Evolutionary conservation across 192 early-diverging fungal species (phyloP), one percentile per base, ranked within the genome.

Genomic region (Gryganskiella cystojenkinii): DNA sequence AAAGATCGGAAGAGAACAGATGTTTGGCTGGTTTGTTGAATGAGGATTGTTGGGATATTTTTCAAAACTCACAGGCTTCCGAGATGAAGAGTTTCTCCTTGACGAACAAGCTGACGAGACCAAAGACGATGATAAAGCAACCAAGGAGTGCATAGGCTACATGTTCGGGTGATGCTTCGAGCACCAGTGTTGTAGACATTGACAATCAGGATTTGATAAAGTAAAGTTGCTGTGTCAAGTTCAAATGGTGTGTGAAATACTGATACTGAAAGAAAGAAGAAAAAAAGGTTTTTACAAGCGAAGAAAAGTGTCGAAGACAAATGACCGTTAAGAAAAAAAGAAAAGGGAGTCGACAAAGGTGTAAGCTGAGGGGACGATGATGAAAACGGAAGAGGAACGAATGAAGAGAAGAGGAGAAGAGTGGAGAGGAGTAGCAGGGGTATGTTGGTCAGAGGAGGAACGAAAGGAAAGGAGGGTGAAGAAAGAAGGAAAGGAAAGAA

Each of bases 61-160:
- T n/a, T n/a, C n/a, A n/a, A n/a, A n/a, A 81, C 84, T 84, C 87
- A 90, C 89, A 85, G 5, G 91, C 87, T 80, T 92, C 92, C 10
- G 91, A 91, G 35, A 94, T 60, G 46, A 88, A 94, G 24, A 94
- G 79, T 3, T 86, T 84, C 31, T 94, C 90, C 61, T 92, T 94
- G 56, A 89, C 71, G 54, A 91, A 74, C 43, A 90, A 58, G 40
- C 91, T 92, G 40, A 86, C 85, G 1, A 92, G 81, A 7, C 90
- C 91, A 43, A 87, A 89, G 0, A 88, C 37, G 15, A 92, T 80
- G 56, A 92, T 89, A 62, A 92, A 92, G 17, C 87, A 89, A 60
- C 92, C 92, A 8, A 92, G 63, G 14, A 92, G 56, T 31, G 84
- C 86, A 60, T 83, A 79, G 20, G 66, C 72, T 25, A 83, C 37